Evolutionary conservation across 2,329 filamentous ascomycete genomes (phyloP).

Genomic region (Exutisphaerella laricina): DNA sequence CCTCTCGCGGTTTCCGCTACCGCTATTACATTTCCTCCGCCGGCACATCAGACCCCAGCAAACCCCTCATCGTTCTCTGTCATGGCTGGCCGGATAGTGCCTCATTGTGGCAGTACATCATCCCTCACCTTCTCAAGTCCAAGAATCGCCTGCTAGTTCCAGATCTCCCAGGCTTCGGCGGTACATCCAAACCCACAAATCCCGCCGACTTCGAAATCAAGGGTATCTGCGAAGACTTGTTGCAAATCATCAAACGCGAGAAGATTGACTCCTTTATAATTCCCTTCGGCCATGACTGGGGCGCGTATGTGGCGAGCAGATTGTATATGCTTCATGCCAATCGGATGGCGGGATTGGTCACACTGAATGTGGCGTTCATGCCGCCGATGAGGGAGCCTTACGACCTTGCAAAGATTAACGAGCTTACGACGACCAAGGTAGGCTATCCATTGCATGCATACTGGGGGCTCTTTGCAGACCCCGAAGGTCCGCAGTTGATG

Average conservation of each 20-base stretch:
- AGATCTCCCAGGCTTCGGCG: slow-evolving; percentile 37
- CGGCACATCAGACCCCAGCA: slow-evolving; percentile 27
- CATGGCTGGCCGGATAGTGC: slow-evolving; percentile 50
- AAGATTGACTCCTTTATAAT: slow-evolving; percentile 19
- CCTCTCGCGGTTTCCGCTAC: slow-evolving; percentile 33
- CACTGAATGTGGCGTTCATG: slow-evolving; percentile 42
- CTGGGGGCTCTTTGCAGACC: slow-evolving; percentile 34
- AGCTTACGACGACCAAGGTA: slow-evolving; percentile 28
- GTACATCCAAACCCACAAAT: slow-evolving; percentile 39
- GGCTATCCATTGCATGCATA: slow-evolving; percentile 41
- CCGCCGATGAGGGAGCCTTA: slow-evolving; percentile 34
- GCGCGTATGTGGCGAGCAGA: slow-evolving; percentile 38
- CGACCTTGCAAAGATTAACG: slow-evolving; percentile 36
- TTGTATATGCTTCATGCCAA: slow-evolving; percentile 40
- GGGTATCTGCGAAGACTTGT: slow-evolving; percentile 35
- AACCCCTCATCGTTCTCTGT: slow-evolving; percentile 35
- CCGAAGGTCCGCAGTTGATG: slow-evolving; percentile 39
- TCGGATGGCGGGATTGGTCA: slow-evolving; percentile 38
- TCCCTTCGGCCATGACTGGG: slow-evolving; percentile 20
- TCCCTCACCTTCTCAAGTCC: slow-evolving; percentile 37
- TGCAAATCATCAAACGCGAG: slow-evolving; percentile 40
- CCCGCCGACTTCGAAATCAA: slow-evolving; percentile 34
- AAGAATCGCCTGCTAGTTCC: slow-evolving; percentile 38
- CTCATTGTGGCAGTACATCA: slow-evolving; percentile 41
- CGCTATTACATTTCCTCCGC: slow-evolving; percentile 36